phyloP scores from a whole-genome alignment of 2,329 filamentous ascomycete species.

The Pseudocercospora ulei region DNA sequence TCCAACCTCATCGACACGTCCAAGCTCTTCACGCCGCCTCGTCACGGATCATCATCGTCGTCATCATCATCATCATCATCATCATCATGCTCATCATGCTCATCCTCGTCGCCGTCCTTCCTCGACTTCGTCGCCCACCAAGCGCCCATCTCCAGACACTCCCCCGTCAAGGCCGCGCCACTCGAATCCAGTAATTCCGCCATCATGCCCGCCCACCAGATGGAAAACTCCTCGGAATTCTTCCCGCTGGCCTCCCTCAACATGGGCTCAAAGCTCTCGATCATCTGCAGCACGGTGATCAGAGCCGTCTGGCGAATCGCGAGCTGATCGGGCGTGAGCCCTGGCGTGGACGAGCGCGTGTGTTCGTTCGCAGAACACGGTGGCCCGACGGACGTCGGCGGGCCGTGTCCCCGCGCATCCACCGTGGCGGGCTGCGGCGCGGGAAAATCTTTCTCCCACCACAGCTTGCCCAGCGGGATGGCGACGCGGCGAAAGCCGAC shows the following conservation, averaged over 20 bases:
- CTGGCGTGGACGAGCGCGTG: neutral
- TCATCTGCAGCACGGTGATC: conserved; percentile 68
- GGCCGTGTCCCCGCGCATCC: conserved; percentile 22
- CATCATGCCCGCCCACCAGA: conserved; percentile 82
- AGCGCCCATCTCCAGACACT: conserved; percentile 63
- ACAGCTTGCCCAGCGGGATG: conserved; percentile 73
- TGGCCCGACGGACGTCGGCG: conserved; percentile 20
- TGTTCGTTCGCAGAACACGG: too few species aligned
- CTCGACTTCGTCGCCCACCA: conserved; percentile 54
- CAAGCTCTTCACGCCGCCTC: too few species aligned
- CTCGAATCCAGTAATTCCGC: conserved; percentile 64
- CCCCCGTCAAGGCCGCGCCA: conserved; percentile 67
- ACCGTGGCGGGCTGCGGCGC: conserved; percentile 33
- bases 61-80: conserved; percentile 7
- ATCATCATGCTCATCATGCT: conserved; percentile 1
- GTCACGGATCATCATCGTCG: neutral
- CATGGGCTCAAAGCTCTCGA: conserved; percentile 74
- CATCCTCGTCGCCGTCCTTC: too few species aligned
- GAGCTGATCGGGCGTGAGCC: conserved; percentile 47
- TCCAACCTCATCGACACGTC: conserved; percentile 1
- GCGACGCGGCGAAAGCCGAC: conserved; percentile 67
- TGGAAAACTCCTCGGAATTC: conserved; percentile 83
- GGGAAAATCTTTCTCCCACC: conserved; percentile 83
- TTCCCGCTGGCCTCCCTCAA: conserved; percentile 75
- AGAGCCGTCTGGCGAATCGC: conserved; percentile 72